Conservation (phyloP, 495 filamentous ascomycete species). For the Tetracladium setigerum region DNA sequence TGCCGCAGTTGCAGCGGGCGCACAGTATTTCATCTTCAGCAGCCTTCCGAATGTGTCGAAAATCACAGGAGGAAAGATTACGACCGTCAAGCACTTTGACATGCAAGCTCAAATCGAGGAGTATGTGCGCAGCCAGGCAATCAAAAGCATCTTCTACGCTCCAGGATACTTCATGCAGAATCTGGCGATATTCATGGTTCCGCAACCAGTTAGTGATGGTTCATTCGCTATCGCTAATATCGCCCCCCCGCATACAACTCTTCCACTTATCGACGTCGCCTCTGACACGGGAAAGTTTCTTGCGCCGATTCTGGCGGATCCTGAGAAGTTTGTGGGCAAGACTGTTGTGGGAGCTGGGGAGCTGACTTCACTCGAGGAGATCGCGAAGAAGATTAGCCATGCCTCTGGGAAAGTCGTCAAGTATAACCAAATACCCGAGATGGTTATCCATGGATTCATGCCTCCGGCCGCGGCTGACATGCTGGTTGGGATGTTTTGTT, state of each 20-base stretch:
- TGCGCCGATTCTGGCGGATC: constrained; percentile 30
- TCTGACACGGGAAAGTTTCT: constrained; percentile 47
- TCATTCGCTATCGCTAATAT: constrained; percentile 28
- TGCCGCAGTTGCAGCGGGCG: constrained; percentile 30
- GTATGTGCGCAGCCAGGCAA: constrained; percentile 37
- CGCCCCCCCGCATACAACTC: constrained; percentile 24
- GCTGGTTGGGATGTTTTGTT: too few relatives aligned
- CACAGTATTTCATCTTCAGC: constrained; percentile 44
- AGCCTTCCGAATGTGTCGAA: constrained; percentile 23
- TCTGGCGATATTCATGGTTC: constrained; percentile 17
- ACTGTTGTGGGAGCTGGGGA: background rate
- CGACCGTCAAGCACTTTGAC: constrained; percentile 52
- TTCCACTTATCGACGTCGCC: constrained; percentile 43
- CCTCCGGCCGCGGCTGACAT: too few relatives aligned
- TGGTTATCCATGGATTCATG: too few relatives aligned
- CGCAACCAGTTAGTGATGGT: constrained; percentile 9
- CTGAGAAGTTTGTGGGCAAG: background rate
- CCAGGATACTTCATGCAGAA: constrained; percentile 51
- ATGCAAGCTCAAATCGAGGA: constrained; percentile 46
- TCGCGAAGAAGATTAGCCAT: constrained; percentile 13
- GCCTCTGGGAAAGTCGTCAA: constrained; percentile 1
- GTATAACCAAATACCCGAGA: too few relatives aligned
- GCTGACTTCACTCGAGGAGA: constrained; percentile 30
- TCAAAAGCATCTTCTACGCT: constrained; percentile 44
- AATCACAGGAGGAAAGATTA: constrained; percentile 32